Percentiles rank a stretch among this genome's conserved stretches.
These are phyloP conservation scores for Poterioochromonas sp. DNA, from an alignment of 352 stramenopile species.

Conservation along the genomic window DNA sequence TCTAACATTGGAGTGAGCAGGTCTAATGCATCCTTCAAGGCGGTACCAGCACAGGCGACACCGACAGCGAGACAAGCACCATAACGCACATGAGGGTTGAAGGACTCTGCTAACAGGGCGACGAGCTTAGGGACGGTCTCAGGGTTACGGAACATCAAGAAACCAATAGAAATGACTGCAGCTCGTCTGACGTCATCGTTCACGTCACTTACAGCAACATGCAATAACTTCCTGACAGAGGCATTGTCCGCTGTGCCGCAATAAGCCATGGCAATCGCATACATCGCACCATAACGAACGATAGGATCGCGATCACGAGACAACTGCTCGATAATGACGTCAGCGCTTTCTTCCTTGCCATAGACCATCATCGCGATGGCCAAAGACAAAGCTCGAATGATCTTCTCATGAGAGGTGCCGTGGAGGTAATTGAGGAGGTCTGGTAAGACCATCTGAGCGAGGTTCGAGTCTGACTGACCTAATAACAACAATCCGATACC, in stretches of 20 bases:
- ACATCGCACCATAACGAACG: conserved; percentile 95
- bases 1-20: conserved; percentile 94
- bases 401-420: conserved; percentile 99
- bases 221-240: conserved; percentile 87
- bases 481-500: conserved; percentile 94
- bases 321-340: conserved; percentile 72
- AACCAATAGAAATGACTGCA: conserved; percentile 89
- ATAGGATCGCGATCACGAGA: conserved; percentile 91
- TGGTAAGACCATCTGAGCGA: conserved; percentile 40
- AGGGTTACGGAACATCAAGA: conserved; percentile 94
- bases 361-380: conserved; percentile 96
- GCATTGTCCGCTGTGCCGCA: conserved; percentile 92
- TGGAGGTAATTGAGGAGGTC: conserved; percentile 92
- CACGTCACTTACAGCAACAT: conserved; percentile 96
- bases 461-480: conserved; percentile 68
- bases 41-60: conserved; percentile 91
- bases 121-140: conserved; percentile 77
- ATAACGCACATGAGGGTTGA: conserved; percentile 99
- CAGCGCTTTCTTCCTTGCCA: conserved; percentile 35
- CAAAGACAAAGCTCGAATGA: conserved; percentile 94
- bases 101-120: conserved; percentile 91
- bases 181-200: conserved; percentile 95
- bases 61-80: conserved; percentile 95
- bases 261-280: conserved; percentile 92
- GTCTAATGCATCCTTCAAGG: conserved; percentile 89